These are phyloP conservation scores for Xylaria sp. DNA, from an alignment of 2,329 filamentous ascomycete species.

Conservation along the genomic window DNA sequence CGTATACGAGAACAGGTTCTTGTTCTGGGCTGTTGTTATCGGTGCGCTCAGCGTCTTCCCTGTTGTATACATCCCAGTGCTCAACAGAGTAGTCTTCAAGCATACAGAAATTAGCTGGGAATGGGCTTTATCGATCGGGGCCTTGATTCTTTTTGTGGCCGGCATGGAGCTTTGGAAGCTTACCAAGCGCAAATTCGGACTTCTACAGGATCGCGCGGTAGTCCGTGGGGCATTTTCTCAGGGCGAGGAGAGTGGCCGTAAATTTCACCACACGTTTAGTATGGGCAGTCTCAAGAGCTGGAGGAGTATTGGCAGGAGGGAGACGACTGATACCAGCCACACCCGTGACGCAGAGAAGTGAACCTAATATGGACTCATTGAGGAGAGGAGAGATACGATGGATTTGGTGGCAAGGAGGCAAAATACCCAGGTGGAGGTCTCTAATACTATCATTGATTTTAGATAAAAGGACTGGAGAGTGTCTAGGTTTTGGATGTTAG, in stretches of 20 bases:
- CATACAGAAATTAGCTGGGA: conserved; percentile 79
- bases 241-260: conserved; percentile 58
- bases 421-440: conserved; percentile 18
- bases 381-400: neutral
- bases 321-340: conserved; percentile 39
- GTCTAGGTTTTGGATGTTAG: neutral
- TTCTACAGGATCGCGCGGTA: conserved; percentile 64
- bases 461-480: neutral
- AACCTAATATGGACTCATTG: neutral
- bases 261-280: conserved; percentile 61
- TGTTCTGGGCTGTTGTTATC: conserved; percentile 73
- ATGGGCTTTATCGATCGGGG: conserved; percentile 75
- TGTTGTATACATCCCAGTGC: conserved; percentile 76
- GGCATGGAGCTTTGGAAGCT: conserved; percentile 80
- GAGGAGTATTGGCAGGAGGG: conserved; percentile 51
- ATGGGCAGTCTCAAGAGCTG: conserved; percentile 62
- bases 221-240: conserved; percentile 64
- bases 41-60: conserved; percentile 73
- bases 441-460: neutral
- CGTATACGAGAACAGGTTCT: conserved; percentile 75
- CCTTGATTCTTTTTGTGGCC: conserved; percentile 71
- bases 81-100: conserved; percentile 78
- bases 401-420: neutral
- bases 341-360: conserved; percentile 25
- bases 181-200: conserved; percentile 67